A percentile compares a stretch with the other conserved stretches of the same genome.
Evolutionary conservation across 2,329 filamentous ascomycete genomes (phyloP).

Genomic region (Juglanconis sp.): DNA sequence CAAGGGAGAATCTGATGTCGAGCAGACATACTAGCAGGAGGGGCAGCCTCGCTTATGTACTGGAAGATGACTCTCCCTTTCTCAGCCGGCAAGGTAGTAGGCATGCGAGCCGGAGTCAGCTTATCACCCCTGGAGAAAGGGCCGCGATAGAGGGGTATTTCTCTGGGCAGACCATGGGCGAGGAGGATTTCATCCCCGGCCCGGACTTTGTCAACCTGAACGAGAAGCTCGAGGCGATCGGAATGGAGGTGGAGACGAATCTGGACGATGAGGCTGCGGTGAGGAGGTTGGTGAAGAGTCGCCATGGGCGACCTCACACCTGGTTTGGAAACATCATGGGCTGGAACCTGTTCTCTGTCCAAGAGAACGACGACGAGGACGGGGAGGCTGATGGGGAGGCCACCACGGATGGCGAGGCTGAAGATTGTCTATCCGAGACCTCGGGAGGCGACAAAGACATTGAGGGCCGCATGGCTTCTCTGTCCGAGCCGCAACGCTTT

Average conservation of each 20-base stretch:
- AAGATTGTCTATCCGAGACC: constrained; percentile 7
- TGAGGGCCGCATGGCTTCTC: constrained; percentile 36
- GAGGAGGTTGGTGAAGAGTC: constrained; percentile 50
- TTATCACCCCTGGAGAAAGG: constrained; percentile 44
- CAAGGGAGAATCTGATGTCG: constrained; percentile 29
- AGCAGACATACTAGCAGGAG: constrained; percentile 48
- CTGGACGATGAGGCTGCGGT: constrained; percentile 59
- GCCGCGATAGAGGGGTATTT: constrained; percentile 33
- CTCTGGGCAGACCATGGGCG: constrained; percentile 28
- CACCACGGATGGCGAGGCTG: constrained; percentile 17
- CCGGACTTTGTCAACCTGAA: constrained; percentile 64
- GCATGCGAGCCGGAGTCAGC: constrained; percentile 38
- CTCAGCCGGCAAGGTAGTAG: constrained; percentile 47
- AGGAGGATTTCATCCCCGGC: constrained; percentile 38
- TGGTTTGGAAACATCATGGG: constrained; percentile 59
- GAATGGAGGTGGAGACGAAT: constrained; percentile 41
- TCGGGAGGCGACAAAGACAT: constrained; percentile 28
- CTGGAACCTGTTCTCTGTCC: constrained; percentile 61
- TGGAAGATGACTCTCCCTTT: constrained; percentile 35
- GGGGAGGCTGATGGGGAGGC: constrained; percentile 25
- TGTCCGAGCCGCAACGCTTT: constrained; percentile 38
- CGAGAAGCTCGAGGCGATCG: constrained; percentile 55
- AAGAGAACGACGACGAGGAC: constrained; percentile 54
- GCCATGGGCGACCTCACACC: constrained; percentile 49
- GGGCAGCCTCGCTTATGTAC: constrained; percentile 39